Conservation (phyloP, 2,329 filamentous ascomycete species). For the Fusarium transvaalense region DNA sequence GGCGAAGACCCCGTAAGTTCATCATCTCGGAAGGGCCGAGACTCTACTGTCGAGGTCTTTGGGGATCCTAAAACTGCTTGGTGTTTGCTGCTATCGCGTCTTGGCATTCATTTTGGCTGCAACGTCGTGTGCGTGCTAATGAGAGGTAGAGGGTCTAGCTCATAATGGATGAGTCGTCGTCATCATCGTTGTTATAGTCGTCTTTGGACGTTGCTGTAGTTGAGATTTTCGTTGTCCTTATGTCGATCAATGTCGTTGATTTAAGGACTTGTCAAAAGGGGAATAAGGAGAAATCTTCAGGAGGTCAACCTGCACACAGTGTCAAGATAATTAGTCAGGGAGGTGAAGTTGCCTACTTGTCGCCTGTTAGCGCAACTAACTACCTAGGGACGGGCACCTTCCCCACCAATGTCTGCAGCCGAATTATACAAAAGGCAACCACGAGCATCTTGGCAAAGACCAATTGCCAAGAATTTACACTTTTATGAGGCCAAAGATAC, state of each 20-base stretch:
- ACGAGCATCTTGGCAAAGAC: constrained; percentile 15
- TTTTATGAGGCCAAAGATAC: constrained; percentile 14
- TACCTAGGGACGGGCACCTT: constrained; percentile 2
- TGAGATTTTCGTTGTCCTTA: background rate
- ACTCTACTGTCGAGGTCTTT: constrained; percentile 5
- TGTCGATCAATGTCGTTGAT: constrained; percentile 5
- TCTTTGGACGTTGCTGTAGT: background rate
- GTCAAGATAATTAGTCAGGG: background rate
- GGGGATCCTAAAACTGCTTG: constrained; percentile 20
- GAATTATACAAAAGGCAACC: constrained; percentile 11
- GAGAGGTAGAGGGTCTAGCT: constrained; percentile 6
- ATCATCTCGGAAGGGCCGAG: constrained; percentile 37
- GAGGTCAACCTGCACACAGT: background rate
- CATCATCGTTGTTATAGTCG: constrained; percentile 10
- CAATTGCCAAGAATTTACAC: constrained; percentile 23
- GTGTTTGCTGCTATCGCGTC: constrained; percentile 23
- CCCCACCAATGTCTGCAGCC: background rate
- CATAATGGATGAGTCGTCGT: constrained; percentile 14
- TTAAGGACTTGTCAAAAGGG: constrained; percentile 17
- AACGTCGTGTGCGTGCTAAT: constrained; percentile 15
- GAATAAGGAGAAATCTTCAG: background rate
- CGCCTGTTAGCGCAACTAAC: background rate
- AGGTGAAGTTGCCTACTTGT: too few species aligned
- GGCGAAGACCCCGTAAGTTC: constrained; percentile 4
- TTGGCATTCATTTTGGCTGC: constrained; percentile 37